Percentiles rank a stretch among this genome's conserved stretches.
phyloP scores from a whole-genome alignment of 495 filamentous ascomycete species.

The Annulohypoxylon stygium region DNA sequence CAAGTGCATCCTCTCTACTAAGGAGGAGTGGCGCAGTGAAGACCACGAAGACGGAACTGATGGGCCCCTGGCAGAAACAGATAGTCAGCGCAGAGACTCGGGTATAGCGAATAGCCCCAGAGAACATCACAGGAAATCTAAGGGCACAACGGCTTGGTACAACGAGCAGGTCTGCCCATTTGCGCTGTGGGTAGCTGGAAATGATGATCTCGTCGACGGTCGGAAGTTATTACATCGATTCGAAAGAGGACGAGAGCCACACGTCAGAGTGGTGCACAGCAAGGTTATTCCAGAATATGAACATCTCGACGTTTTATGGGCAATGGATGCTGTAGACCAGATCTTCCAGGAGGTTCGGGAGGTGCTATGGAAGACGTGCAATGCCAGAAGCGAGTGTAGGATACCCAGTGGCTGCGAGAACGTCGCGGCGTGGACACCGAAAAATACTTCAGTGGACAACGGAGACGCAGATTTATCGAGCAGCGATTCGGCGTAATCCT shows the following conservation, averaged over 20 bases:
- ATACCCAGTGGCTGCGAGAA: conserved; percentile 74
- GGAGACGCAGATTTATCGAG: conserved; percentile 48
- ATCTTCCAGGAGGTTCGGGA: conserved; percentile 85
- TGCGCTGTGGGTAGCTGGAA: conserved; percentile 88
- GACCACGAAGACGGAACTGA: conserved; percentile 69
- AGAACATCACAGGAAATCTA: conserved; percentile 49
- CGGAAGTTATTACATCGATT: conserved; percentile 78
- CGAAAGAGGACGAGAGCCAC: conserved; percentile 81
- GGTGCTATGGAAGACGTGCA: conserved; percentile 81
- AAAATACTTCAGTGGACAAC: conserved; percentile 18
- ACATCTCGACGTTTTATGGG: conserved; percentile 97
- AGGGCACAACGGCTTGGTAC: conserved; percentile 79
- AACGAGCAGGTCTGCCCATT: conserved; percentile 83
- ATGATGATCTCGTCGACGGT: conserved; percentile 88
- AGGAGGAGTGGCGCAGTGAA: conserved; percentile 73
- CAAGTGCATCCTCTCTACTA: conserved; percentile 87
- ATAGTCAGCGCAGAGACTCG: conserved; percentile 19
- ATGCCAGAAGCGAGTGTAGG: conserved; percentile 69
- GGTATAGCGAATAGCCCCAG: conserved; percentile 1
- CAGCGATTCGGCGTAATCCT: conserved; percentile 48
- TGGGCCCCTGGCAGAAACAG: conserved; percentile 42
- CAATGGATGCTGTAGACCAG: conserved; percentile 87
- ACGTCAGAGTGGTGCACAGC: conserved; percentile 82
- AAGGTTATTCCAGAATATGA: conserved; percentile 93
- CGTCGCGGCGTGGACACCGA: conserved; percentile 53